Conservation (phyloP, 2,329 filamentous ascomycete species). For the Basipetospora chlamydospora region DNA sequence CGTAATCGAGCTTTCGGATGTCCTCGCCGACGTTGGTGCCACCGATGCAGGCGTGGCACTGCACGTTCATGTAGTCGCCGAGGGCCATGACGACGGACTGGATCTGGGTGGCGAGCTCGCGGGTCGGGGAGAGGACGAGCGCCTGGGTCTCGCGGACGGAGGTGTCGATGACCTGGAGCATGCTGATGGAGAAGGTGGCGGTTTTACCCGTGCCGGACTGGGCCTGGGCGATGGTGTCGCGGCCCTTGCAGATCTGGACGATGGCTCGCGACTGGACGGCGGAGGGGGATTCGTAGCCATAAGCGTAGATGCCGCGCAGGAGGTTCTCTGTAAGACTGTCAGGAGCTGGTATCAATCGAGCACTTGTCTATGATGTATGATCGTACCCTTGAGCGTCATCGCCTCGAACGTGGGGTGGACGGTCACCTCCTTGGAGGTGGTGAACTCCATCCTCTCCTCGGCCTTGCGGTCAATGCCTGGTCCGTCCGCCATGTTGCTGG, state of each 20-base stretch:
- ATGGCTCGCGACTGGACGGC: conserved; percentile 96
- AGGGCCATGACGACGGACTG: conserved; percentile 99
- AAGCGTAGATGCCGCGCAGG: conserved; percentile 92
- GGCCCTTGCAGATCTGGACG: conserved; percentile 42
- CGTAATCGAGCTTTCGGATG: conserved; percentile 94
- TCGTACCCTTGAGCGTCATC: conserved; percentile 77
- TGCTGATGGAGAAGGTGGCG: conserved; percentile 97
- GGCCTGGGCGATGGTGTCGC: conserved; percentile 98
- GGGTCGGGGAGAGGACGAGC: conserved; percentile 91
- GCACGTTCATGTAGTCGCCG: conserved; percentile 98
- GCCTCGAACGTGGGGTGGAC: conserved; percentile 88
- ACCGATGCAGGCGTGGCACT: conserved; percentile 98
- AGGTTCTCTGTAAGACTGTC: conserved; percentile 53
- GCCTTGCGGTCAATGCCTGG: conserved; percentile 72
- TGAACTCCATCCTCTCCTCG: conserved; percentile 96
- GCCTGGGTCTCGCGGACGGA: conserved; percentile 95
- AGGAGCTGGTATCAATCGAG: too few species aligned
- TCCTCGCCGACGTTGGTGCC: conserved; percentile 96
- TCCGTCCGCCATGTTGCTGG: conserved; percentile 66
- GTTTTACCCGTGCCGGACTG: conserved; percentile 99
- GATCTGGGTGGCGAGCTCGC: conserved; percentile 97
- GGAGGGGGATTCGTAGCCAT: conserved; percentile 95
- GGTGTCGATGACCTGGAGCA: conserved; percentile 96
- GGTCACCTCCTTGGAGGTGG: conserved; percentile 93
- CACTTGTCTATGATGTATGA: too few species aligned